phyloP scores from a whole-genome alignment of 2,329 filamentous ascomycete genomes.

The Pezicula neosporulosa region DNA sequence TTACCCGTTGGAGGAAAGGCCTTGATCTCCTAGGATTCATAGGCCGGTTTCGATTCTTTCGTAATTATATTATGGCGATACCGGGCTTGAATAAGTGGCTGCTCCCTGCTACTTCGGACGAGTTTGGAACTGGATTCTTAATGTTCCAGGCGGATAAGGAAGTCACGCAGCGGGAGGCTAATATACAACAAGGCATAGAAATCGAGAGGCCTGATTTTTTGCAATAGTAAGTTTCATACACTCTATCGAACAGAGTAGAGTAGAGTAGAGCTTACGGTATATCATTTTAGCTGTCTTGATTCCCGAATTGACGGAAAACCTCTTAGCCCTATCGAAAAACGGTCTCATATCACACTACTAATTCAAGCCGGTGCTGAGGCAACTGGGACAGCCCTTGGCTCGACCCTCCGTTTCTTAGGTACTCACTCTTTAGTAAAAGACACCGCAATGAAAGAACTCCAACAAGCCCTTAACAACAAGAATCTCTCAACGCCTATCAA shows the following conservation, averaged over 20 bases:
- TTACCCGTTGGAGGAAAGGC: constrained; percentile 32
- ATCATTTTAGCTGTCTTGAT: too few relatives aligned
- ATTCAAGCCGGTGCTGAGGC: constrained; percentile 13
- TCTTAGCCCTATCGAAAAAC: constrained; percentile 3
- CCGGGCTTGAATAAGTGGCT: constrained; percentile 5
- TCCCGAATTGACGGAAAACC: background rate
- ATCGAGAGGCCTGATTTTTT: too few relatives aligned
- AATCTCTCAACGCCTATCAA: too few relatives aligned
- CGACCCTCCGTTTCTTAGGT: constrained; percentile 1
- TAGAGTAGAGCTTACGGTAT: too few relatives aligned
- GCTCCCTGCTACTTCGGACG: constrained; percentile 27
- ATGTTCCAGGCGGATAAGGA: constrained; percentile 32
- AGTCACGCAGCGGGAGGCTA: constrained; percentile 25
- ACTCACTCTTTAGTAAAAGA: too few relatives aligned
- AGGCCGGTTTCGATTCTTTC: constrained; percentile 30
- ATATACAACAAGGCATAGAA: constrained; percentile 6
- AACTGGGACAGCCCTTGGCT: constrained; percentile 6
- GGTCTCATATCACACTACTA: constrained; percentile 2
- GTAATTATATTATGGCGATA: constrained; percentile 28
- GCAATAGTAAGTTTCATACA: too few relatives aligned
- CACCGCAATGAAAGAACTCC: too few relatives aligned
- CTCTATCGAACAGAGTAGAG: too few relatives aligned
- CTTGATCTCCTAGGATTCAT: constrained; percentile 34
- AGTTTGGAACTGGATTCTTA: constrained; percentile 33
- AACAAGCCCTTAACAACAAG: too few relatives aligned